These are phyloP conservation scores for Prototheca stagnorum DNA, from an alignment of 163 green algal genomes.

Conservation along the genomic window DNA sequence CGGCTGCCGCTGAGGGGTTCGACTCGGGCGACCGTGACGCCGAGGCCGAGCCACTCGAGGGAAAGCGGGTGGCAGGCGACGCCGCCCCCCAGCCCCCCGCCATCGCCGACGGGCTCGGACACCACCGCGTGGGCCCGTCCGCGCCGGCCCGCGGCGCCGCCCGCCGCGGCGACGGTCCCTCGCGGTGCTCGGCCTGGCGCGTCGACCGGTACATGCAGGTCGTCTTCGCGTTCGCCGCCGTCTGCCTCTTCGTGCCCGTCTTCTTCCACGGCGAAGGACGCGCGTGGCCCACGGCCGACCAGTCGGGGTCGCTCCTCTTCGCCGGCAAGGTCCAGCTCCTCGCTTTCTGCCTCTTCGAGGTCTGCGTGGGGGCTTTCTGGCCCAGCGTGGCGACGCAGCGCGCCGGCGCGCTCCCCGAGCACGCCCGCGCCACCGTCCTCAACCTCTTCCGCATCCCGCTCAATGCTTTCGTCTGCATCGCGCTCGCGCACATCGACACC, in stretches of 20 bases:
- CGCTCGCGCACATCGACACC: slow-evolving; percentile 83
- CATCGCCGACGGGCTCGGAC: too few relatives aligned
- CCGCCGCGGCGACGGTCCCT: too few relatives aligned
- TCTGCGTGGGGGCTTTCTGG: slow-evolving; percentile 83
- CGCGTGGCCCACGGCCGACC: not conserved
- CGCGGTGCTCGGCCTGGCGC: slow-evolving; percentile 13
- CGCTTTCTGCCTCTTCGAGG: slow-evolving; percentile 86
- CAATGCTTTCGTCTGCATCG: slow-evolving; percentile 90
- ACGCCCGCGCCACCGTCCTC: slow-evolving; percentile 80
- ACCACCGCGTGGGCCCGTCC: too few relatives aligned
- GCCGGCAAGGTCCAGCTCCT: slow-evolving; percentile 68
- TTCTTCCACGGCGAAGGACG: slow-evolving; percentile 8
- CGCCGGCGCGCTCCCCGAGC: slow-evolving; percentile 68
- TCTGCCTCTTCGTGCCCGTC: slow-evolving; percentile 50
- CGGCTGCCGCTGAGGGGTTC: too few relatives aligned
- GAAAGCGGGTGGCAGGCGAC: too few relatives aligned
- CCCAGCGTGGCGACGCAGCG: slow-evolving; percentile 89
- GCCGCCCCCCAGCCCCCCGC: too few relatives aligned
- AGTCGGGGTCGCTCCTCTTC: slow-evolving; percentile 18
- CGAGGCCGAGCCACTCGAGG: too few relatives aligned
- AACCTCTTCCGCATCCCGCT: slow-evolving; percentile 91
- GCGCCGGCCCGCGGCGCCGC: too few relatives aligned
- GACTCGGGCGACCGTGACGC: too few relatives aligned
- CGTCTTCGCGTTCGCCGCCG: slow-evolving; percentile 44
- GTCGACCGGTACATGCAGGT: slow-evolving; percentile 83